Evolutionary conservation across 441 rosid genomes (phyloP).

Genomic region (Populus hybrid): DNA sequence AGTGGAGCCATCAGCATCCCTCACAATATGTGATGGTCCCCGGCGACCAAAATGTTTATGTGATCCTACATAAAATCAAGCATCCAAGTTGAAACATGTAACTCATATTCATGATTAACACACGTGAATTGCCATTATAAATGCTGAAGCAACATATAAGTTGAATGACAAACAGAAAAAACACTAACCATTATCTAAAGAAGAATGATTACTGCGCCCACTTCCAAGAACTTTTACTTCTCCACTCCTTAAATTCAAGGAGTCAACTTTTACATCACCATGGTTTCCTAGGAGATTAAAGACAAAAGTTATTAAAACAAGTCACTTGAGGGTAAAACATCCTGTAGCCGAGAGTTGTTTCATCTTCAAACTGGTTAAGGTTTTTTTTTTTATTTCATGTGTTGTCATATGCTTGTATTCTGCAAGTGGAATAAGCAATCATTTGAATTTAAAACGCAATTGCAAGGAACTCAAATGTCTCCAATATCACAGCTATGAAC

Average conservation of each 20-base stretch:
- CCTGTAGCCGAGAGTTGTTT: neutral
- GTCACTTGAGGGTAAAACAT: neutral
- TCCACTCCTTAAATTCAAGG: slow-evolving; percentile 29
- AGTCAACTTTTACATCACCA: slow-evolving; percentile 32
- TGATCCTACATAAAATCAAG: slow-evolving; percentile 42
- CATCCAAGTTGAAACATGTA: neutral
- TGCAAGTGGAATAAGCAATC: neutral
- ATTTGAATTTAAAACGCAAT: neutral
- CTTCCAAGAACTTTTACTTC: slow-evolving; percentile 32
- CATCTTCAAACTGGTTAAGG: neutral
- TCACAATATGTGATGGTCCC: slow-evolving; percentile 35
- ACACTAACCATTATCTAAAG: slow-evolving; percentile 45
- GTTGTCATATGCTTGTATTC: neutral
- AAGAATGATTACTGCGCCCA: slow-evolving; percentile 34
- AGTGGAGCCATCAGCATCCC: slow-evolving; percentile 45
- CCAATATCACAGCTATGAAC: neutral
- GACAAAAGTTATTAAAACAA: neutral
- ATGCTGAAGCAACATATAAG: neutral
- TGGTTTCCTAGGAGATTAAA: slow-evolving; percentile 26
- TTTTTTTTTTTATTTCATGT: neutral
- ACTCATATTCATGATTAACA: neutral
- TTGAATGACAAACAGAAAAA: neutral
- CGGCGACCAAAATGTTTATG: slow-evolving; percentile 57
- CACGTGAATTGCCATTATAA: neutral
- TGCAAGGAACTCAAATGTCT: neutral